A percentile compares a stretch with the other conserved stretches of the same genome.
phyloP scores from a whole-genome alignment of 331 rosid genomes.

The Quercus tomentella region DNA sequence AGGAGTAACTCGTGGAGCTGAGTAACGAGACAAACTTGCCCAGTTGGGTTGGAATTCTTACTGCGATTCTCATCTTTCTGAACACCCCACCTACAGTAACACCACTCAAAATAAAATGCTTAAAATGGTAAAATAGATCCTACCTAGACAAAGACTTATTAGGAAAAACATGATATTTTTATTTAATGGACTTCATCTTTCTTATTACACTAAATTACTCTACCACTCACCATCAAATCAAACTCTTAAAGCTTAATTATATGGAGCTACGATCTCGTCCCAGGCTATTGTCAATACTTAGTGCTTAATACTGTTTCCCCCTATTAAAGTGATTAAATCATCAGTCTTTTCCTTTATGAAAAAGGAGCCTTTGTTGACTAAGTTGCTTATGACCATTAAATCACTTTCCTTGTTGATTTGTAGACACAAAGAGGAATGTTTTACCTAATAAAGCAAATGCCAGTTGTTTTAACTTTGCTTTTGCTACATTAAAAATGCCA shows the following conservation, averaged over 20 bases:
- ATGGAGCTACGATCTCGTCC: slow-evolving; percentile 29
- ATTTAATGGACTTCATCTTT: slow-evolving; percentile 21
- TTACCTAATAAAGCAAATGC: slow-evolving; percentile 46
- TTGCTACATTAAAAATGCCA: slow-evolving; percentile 15
- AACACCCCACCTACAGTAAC: too few species aligned
- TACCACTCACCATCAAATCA: slow-evolving; percentile 38
- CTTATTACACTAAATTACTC: slow-evolving; percentile 23
- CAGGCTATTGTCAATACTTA: slow-evolving; percentile 24
- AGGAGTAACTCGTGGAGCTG: too few species aligned
- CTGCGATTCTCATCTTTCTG: too few species aligned
- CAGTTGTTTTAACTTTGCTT: slow-evolving; percentile 17
- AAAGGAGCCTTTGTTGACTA: slow-evolving; percentile 25
- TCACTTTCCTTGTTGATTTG: slow-evolving; percentile 28
- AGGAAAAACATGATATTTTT: neutral
- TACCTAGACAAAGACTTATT: too few species aligned
- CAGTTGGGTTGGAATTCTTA: too few species aligned
- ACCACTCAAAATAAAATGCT: too few species aligned
- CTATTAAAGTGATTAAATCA: slow-evolving; percentile 34
- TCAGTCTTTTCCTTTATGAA: slow-evolving; percentile 15
- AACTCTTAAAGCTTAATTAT: slow-evolving; percentile 30
- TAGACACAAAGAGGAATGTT: slow-evolving; percentile 46
- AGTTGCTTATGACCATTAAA: slow-evolving; percentile 30
- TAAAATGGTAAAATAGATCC: too few species aligned
- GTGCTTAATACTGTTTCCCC: slow-evolving; percentile 39
- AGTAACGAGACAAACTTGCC: too few species aligned